Percentiles rank a stretch among this genome's conserved stretches.
Conservation (phyloP, 2,329 filamentous ascomycete species). For the Xylariaceae sp. region DNA sequence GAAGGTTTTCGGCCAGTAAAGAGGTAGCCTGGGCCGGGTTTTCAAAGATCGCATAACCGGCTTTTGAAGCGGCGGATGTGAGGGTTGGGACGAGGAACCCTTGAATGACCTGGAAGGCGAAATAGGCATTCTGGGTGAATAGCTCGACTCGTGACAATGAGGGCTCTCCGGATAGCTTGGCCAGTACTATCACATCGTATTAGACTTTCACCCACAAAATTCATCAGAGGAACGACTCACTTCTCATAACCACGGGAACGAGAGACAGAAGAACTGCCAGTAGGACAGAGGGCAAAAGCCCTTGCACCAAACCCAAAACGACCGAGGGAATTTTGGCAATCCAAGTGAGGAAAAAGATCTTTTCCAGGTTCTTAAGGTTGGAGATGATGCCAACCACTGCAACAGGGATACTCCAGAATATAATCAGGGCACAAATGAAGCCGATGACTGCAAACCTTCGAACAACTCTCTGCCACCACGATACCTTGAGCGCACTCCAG, state of each 20-base stretch:
- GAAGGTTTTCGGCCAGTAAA: conserved; percentile 70
- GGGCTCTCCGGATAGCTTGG: conserved; percentile 75
- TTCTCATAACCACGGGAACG: conserved; percentile 75
- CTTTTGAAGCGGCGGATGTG: conserved; percentile 72
- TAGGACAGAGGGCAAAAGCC: conserved; percentile 75
- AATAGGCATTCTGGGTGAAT: conserved; percentile 88
- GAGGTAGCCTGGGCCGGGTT: conserved; percentile 59
- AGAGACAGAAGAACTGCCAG: conserved; percentile 82
- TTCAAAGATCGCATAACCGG: conserved; percentile 58
- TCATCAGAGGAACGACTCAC: conserved; percentile 41
- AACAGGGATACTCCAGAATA: conserved; percentile 80
- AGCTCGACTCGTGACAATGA: conserved; percentile 78
- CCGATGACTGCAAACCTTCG: conserved; percentile 64
- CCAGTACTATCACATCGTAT: conserved; percentile 53
- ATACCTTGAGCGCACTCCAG: conserved; percentile 79
- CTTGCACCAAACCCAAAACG: conserved; percentile 80
- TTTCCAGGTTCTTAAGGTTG: conserved; percentile 69
- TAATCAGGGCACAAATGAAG: conserved; percentile 72
- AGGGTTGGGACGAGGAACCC: conserved; percentile 87
- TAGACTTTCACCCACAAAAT: conserved; percentile 9
- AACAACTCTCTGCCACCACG: conserved; percentile 80
- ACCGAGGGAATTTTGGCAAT: conserved; percentile 63
- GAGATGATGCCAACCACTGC: conserved; percentile 81
- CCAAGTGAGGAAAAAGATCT: conserved; percentile 65
- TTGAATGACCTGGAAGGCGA: conserved; percentile 84